These are phyloP conservation scores for Juncus effusus DNA, from an alignment of 176 grass and related monocot genomes.

Conservation along the genomic window DNA sequence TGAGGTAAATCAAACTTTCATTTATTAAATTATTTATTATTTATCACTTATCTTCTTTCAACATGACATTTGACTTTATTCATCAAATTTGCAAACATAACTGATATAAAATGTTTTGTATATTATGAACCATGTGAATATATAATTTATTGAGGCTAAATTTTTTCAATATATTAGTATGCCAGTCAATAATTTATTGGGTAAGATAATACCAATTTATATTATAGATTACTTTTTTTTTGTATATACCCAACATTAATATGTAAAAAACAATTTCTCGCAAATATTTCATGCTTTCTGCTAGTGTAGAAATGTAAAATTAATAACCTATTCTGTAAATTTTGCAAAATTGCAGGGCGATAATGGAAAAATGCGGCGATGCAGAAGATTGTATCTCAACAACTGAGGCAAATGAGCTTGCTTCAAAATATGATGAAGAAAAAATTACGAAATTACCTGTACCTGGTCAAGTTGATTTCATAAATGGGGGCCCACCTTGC, in stretches of 20 bases:
- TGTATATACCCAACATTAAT: no score
- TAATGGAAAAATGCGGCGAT: slow-evolving; percentile 97
- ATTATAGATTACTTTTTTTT: no score
- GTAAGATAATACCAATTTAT: no score
- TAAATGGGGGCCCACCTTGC: slow-evolving; percentile 97
- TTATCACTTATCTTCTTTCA: neutral
- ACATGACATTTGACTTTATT: neutral
- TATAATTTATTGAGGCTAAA: no score
- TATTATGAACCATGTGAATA: no score
- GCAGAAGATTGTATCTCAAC: slow-evolving; percentile 88
- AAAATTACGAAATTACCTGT: slow-evolving; percentile 83
- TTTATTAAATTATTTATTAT: neutral
- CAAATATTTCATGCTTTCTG: no score
- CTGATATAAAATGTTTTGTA: no score
- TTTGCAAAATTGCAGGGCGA: slow-evolving; percentile 48
- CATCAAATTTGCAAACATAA: neutral
- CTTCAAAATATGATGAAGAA: slow-evolving; percentile 54
- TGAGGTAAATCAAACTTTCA: slow-evolving; percentile 54
- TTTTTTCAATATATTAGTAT: no score
- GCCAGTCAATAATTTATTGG: no score
- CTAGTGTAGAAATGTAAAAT: no score
- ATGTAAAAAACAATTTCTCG: no score
- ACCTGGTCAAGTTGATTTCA: slow-evolving; percentile 97
- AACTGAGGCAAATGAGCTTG: slow-evolving; percentile 82
- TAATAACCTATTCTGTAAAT: no score